These are phyloP conservation scores for Metschnikowia cerradonensis DNA, from an alignment of 805 yeast species.

Conservation along the genomic window DNA sequence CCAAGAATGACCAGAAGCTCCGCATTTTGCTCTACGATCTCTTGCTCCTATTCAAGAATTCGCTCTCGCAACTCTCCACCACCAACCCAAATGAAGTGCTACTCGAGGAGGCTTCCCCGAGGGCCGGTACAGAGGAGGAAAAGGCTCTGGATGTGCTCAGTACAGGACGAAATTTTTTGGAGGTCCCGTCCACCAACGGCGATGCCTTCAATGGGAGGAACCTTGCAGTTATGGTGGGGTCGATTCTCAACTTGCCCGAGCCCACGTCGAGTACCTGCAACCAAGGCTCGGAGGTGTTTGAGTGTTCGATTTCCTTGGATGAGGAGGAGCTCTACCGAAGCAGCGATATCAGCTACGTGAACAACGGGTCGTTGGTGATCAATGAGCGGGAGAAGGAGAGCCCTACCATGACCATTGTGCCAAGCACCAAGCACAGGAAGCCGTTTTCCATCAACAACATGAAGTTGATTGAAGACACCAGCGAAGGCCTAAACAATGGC, in stretches of 20 bases:
- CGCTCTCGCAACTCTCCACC: conserved; percentile 22
- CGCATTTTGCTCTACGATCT: conserved; percentile 58
- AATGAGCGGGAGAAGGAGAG: conserved; percentile 8
- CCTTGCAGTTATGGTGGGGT: conserved; percentile 7
- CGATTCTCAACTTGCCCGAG: conserved; percentile 31
- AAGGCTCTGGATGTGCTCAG: background rate
- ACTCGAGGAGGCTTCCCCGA: conserved; percentile 3
- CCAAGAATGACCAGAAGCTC: conserved; percentile 39
- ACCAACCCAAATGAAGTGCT: conserved; percentile 8
- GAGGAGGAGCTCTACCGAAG: conserved; percentile 28
- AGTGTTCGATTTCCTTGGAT: conserved; percentile 20
- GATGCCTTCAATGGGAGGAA: background rate
- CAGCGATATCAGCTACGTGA: conserved; percentile 32
- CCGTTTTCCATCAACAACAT: conserved; percentile 32
- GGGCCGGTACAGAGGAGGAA: background rate
- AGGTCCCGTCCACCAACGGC: background rate
- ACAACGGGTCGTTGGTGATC: conserved; percentile 25
- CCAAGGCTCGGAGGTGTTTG: conserved; percentile 8
- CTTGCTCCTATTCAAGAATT: conserved; percentile 47
- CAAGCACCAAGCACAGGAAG: conserved; percentile 10
- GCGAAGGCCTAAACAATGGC: conserved; percentile 37
- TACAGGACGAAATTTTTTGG: background rate
- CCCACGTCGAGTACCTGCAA: conserved; percentile 23
- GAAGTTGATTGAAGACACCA: conserved; percentile 36
- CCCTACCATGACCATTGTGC: conserved; percentile 9